These are phyloP conservation scores for Linnemannia zychae DNA, from an alignment of 192 early-diverging fungal species.

Conservation along the genomic window DNA sequence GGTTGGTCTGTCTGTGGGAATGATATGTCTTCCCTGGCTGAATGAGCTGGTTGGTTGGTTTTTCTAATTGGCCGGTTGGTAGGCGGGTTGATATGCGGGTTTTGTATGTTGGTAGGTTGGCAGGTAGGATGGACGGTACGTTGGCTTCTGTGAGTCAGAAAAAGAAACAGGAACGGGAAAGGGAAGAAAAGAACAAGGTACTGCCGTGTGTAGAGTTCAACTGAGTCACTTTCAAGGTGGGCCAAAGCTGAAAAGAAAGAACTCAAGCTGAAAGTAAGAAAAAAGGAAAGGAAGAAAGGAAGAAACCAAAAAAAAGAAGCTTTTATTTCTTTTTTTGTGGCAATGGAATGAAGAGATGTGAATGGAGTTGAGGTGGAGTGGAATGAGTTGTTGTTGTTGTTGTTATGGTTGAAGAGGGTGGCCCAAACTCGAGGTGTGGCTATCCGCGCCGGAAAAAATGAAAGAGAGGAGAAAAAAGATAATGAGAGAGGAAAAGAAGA, in stretches of 20 bases:
- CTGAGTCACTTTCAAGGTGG: not conserved
- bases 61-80: not conserved
- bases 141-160: slow-evolving; percentile 8
- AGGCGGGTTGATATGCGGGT: not conserved
- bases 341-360: not conserved
- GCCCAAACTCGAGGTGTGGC: not conserved
- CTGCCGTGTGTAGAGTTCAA: not conserved
- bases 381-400: not conserved
- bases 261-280: not conserved
- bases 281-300: too few relatives aligned
- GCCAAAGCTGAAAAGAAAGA: not conserved
- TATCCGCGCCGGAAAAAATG: not conserved
- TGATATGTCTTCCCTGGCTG: not conserved
- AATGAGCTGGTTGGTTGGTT: not conserved
- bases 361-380: not conserved
- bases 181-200: not conserved
- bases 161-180: not conserved
- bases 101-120: not conserved
- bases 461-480: not conserved
- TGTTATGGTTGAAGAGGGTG: not conserved
- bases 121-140: not conserved
- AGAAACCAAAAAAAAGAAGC: not conserved
- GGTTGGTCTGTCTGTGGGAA: not conserved
- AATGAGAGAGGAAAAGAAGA: not conserved
- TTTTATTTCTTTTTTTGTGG: not conserved